These are phyloP conservation scores for Gentiana dahurica DNA, from an alignment of 257 asterid genomes.

Conservation along the genomic window DNA sequence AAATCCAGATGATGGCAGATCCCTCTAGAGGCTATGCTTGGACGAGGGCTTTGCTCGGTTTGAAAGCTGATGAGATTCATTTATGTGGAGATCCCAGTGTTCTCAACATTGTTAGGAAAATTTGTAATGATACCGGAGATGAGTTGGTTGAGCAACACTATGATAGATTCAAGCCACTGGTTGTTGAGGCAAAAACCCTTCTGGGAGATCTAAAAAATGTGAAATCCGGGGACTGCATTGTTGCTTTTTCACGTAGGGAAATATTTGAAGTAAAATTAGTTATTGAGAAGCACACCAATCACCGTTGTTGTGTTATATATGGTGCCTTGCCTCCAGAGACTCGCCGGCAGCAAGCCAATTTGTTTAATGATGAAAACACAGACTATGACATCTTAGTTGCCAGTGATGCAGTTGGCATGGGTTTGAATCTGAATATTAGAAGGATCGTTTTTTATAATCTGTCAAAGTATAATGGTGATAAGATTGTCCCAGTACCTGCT, in stretches of 20 bases:
- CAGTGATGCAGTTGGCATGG: slow-evolving; percentile 98
- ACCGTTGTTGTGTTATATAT: slow-evolving; percentile 84
- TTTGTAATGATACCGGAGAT: slow-evolving; percentile 76
- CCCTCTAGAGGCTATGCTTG: slow-evolving; percentile 82
- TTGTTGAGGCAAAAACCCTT: slow-evolving; percentile 87
- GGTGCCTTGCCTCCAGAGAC: slow-evolving; percentile 98
- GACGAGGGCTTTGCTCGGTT: slow-evolving; percentile 85
- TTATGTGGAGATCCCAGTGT: slow-evolving; percentile 99
- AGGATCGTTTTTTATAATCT: slow-evolving; percentile 66
- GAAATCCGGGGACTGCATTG: slow-evolving; percentile 83
- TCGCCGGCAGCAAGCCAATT: slow-evolving; percentile 77
- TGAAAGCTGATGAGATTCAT: slow-evolving; percentile 94
- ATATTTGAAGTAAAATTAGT: slow-evolving; percentile 86
- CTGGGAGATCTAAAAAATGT: slow-evolving; percentile 74
- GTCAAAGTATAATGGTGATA: slow-evolving; percentile 74
- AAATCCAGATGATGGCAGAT: slow-evolving; percentile 95
- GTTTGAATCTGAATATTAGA: slow-evolving; percentile 76
- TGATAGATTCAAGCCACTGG: slow-evolving; percentile 82
- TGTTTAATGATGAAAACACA: slow-evolving; percentile 61
- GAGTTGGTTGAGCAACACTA: slow-evolving; percentile 65
- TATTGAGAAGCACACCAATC: slow-evolving; percentile 72
- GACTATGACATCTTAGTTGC: slow-evolving; percentile 82
- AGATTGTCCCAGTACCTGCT: slow-evolving; percentile 70
- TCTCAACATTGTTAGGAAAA: slow-evolving; percentile 44
- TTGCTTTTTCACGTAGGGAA: slow-evolving; percentile 90